Evolutionary conservation across 441 rosid species (phyloP).

Genomic region (Melastoma candidum): DNA sequence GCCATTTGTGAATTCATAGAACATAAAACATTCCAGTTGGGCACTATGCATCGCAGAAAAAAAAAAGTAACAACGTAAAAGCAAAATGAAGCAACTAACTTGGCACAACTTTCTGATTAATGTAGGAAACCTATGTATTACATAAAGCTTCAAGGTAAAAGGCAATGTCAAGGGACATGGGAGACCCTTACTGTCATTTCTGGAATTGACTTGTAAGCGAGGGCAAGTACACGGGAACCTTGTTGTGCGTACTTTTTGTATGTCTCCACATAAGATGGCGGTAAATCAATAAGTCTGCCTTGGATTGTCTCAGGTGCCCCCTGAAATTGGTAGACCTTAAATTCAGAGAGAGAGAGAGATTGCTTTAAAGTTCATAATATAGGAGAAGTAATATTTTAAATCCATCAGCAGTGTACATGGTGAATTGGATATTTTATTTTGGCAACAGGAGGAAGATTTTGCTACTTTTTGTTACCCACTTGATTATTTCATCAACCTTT

Average conservation of each 20-base stretch:
- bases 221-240: slow-evolving; percentile 98
- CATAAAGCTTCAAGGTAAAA: neutral
- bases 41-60: no score
- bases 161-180: neutral
- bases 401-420: no score
- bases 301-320: slow-evolving; percentile 99
- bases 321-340: slow-evolving; percentile 25
- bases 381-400: neutral
- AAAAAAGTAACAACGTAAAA: no score
- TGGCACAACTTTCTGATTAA: no score
- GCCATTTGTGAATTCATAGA: no score
- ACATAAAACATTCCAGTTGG: no score
- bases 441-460: neutral
- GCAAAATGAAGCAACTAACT: no score
- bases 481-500: no score
- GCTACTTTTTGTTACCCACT: no score
- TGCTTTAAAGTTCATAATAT: neutral
- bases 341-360: no score
- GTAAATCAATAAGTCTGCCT: slow-evolving; percentile 72
- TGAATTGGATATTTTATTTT: neutral
- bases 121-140: neutral
- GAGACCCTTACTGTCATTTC: slow-evolving; percentile 78
- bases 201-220: slow-evolving; percentile 88
- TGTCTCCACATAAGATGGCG: slow-evolving; percentile 65
- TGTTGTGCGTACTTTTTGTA: slow-evolving; percentile 94